These are phyloP conservation scores for Penicillium sp. DNA, from an alignment of 2,329 filamentous ascomycete species.

Conservation along the genomic window DNA sequence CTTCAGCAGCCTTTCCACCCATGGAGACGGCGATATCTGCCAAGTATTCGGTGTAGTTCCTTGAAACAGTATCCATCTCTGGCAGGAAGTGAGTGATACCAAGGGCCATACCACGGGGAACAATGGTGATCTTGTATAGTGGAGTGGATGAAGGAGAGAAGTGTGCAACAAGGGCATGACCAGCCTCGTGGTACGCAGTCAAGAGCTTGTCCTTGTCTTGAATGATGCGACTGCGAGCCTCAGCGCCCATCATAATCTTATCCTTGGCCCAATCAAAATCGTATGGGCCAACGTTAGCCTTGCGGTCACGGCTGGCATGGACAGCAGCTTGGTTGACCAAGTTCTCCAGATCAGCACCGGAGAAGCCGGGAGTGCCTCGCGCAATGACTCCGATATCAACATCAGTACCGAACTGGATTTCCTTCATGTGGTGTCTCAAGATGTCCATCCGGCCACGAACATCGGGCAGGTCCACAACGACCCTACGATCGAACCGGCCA, in stretches of 20 bases:
- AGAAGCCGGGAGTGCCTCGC: slow-evolving; percentile 84
- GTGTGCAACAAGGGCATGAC: slow-evolving; percentile 86
- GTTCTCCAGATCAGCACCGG: slow-evolving; percentile 93
- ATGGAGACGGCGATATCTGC: slow-evolving; percentile 76
- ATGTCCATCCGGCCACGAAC: slow-evolving; percentile 91
- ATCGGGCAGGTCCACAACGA: slow-evolving; percentile 84
- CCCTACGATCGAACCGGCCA: slow-evolving; percentile 91
- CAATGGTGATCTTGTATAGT: slow-evolving; percentile 95
- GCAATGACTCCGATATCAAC: slow-evolving; percentile 84
- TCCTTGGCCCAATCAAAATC: slow-evolving; percentile 98
- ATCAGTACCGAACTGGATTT: slow-evolving; percentile 75
- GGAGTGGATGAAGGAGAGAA: slow-evolving; percentile 73
- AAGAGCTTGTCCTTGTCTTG: slow-evolving; percentile 90
- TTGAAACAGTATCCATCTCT: slow-evolving; percentile 88
- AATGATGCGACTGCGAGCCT: slow-evolving; percentile 85
- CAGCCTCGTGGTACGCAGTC: slow-evolving; percentile 96
- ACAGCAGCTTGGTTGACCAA: slow-evolving; percentile 95
- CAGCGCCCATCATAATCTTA: slow-evolving; percentile 95
- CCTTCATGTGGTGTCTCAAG: slow-evolving; percentile 87
- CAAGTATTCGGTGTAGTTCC: slow-evolving; percentile 79
- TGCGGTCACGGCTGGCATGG: slow-evolving; percentile 84
- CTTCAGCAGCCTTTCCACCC: slow-evolving; percentile 83
- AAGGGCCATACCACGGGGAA: slow-evolving; percentile 81
- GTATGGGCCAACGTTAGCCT: slow-evolving; percentile 67
- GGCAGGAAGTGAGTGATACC: slow-evolving; percentile 86